Conservation (phyloP, 1,284 basidiomycete species). For the Amylostereum areolatum region DNA sequence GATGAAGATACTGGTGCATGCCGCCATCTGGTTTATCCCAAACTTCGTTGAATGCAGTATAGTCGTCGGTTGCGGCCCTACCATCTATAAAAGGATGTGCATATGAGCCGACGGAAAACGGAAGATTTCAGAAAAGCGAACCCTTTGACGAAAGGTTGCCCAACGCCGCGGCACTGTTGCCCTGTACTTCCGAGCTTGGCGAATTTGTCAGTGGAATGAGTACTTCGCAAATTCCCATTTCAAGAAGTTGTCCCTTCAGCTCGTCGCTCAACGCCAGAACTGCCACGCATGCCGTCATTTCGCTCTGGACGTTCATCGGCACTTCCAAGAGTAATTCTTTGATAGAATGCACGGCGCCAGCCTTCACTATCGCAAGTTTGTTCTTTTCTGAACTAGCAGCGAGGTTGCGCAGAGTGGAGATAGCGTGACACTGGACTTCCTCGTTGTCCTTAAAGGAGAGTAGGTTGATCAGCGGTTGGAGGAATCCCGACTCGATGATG, state of each 20-base stretch:
- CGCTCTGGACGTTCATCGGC: conserved; percentile 95
- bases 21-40: conserved; percentile 98
- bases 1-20: conserved; percentile 91
- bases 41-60: conserved; percentile 95
- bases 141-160: conserved; percentile 97
- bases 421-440: conserved; percentile 99
- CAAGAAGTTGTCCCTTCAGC: conserved; percentile 89
- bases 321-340: conserved; percentile 95
- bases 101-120: background rate
- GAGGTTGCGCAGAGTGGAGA: conserved; percentile 94
- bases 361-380: conserved; percentile 97
- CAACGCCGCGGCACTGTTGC: conserved; percentile 95
- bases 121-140: conserved; percentile 24
- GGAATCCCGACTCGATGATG: conserved; percentile 97
- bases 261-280: conserved; percentile 93
- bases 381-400: conserved; percentile 98
- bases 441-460: conserved; percentile 99
- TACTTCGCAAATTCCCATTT: conserved; percentile 98
- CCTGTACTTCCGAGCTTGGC: conserved; percentile 95
- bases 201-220: conserved; percentile 96
- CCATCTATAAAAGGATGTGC: conserved; percentile 43
- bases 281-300: conserved; percentile 99
- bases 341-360: conserved; percentile 97
- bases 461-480: conserved; percentile 93
- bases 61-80: conserved; percentile 83